Percentiles rank a stretch among this genome's conserved stretches.
phyloP scores from a whole-genome alignment of 371 early-diverging fungal genomes.

The Quaeritorhiza haematococci region DNA sequence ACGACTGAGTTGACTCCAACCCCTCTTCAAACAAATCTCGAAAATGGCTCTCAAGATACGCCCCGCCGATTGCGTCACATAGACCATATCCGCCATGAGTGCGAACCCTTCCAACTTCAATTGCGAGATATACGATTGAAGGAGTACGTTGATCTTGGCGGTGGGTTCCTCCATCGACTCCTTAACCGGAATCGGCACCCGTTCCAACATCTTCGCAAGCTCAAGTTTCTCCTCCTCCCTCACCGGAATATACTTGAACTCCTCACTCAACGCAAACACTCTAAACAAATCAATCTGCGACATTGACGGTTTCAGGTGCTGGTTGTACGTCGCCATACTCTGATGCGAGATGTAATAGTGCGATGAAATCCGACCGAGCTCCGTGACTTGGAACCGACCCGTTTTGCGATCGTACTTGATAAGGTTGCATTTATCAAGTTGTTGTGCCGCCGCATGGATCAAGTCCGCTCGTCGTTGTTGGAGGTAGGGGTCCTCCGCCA shows the following conservation, averaged over 20 bases:
- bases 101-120: slow-evolving; percentile 90
- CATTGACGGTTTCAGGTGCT: slow-evolving; percentile 87
- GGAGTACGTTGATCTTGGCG: slow-evolving; percentile 91
- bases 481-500: slow-evolving; percentile 76
- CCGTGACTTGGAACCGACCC: slow-evolving; percentile 83
- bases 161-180: slow-evolving; percentile 85
- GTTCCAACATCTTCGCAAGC: slow-evolving; percentile 82
- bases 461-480: slow-evolving; percentile 84
- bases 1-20: slow-evolving; percentile 90
- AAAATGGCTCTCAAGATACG: slow-evolving; percentile 94
- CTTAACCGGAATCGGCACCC: slow-evolving; percentile 91
- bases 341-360: slow-evolving; percentile 89
- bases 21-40: slow-evolving; percentile 88
- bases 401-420: slow-evolving; percentile 89
- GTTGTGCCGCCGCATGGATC: slow-evolving; percentile 78
- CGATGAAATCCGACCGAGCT: slow-evolving; percentile 93
- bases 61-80: slow-evolving; percentile 91
- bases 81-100: slow-evolving; percentile 90
- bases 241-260: slow-evolving; percentile 93
- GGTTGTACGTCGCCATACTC: slow-evolving; percentile 90
- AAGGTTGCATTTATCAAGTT: slow-evolving; percentile 82
- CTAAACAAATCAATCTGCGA: slow-evolving; percentile 87
- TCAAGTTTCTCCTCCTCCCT: slow-evolving; percentile 95
- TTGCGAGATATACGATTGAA: slow-evolving; percentile 92
- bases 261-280: slow-evolving; percentile 77